Base-by-base conservation (phyloP, 805 yeast genomes). In the Candida coquimbonensis region DNA sequence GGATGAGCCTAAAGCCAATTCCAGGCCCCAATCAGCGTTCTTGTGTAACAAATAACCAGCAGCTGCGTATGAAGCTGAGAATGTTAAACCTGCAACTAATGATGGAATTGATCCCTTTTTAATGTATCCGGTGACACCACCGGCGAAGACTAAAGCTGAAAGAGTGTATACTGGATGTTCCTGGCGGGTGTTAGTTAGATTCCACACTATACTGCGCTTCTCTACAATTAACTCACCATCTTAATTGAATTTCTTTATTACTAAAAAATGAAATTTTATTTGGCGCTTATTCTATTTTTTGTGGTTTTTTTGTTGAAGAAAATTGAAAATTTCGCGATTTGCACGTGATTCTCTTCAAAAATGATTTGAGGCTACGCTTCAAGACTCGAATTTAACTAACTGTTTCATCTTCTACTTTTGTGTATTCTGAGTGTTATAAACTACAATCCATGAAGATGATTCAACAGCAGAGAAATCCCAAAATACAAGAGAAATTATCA, bases 111-210 rank as follows among this genome's bases (percentile, higher is more conserved):
- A 86, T 12, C 83, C 77, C 68, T 67, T 50, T 39, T 52, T 49
- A 7, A 52, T 49, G 64, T 68, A 86, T 36, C 93, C 93, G 65
- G 80, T 74, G 36, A 77, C 52, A 42, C 93, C 95, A 44, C 93
- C 93, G 44, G 77, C 61, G 45, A 82, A 72, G 55, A 84, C 72
- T 51, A 84, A 74, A 13, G 81, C 86, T 24, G 88, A 78, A 54
- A 85, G 72, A 19, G 90, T 80, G 55, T 71, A 78, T 44, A 87
- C 80, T 46, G 89, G 90, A 62, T 84, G 93, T 67, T 86, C 95
- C 93, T 39, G 36, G 14, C 6, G 9, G 16, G 4, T 3, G 17
- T n/a, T 33, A 33, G 19, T 2, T 16, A 7, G 8, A 33, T 7
- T 13, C 34, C 35, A n/a, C 35, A 14, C 16, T 14, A 14, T 8